Evolutionary conservation across 257 asterid species (phyloP).

Genomic region (Prunella vulgaris): DNA sequence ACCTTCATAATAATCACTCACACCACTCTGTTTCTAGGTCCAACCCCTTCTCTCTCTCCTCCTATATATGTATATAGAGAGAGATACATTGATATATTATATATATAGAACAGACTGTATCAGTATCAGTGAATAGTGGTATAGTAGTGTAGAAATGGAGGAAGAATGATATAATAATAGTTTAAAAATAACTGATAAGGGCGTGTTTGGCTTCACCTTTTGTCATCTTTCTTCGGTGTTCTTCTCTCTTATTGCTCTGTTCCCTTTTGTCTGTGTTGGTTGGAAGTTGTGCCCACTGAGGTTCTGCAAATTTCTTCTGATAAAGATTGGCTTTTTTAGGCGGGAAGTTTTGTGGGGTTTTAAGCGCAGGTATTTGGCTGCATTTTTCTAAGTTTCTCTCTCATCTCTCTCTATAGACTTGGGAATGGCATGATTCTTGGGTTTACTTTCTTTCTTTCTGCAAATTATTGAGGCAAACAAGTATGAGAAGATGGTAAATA

Average conservation of each 20-base stretch:
- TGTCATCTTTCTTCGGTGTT: background rate
- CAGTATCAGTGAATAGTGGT: background rate
- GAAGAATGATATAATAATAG: background rate
- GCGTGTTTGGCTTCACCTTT: conserved; percentile 2
- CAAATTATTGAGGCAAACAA: background rate
- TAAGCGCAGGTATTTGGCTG: conserved; percentile 31
- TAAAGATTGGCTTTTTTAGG: conserved; percentile 24
- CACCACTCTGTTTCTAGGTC: conserved; percentile 17
- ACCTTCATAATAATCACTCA: conserved; percentile 26
- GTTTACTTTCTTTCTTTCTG: background rate
- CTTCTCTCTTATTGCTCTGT: background rate
- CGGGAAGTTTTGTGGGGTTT: conserved; percentile 31
- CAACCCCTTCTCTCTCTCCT: conserved; percentile 23
- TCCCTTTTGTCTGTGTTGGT: conserved; percentile 23
- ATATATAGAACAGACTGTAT: background rate
- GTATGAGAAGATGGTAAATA: background rate
- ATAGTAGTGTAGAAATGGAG: conserved; percentile 7
- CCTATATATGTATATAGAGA: background rate
- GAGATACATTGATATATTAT: background rate
- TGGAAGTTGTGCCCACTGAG: conserved; percentile 31
- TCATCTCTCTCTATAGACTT: background rate
- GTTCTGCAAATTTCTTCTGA: conserved; percentile 22
- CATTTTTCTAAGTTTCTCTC: background rate
- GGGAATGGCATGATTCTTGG: conserved; percentile 7
- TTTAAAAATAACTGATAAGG: background rate